A percentile compares a stretch with the other conserved stretches of the same genome.
These are phyloP conservation scores for Plasmodium falciparum DNA, from an alignment of 169 alveolate species.

Conservation along the genomic window DNA sequence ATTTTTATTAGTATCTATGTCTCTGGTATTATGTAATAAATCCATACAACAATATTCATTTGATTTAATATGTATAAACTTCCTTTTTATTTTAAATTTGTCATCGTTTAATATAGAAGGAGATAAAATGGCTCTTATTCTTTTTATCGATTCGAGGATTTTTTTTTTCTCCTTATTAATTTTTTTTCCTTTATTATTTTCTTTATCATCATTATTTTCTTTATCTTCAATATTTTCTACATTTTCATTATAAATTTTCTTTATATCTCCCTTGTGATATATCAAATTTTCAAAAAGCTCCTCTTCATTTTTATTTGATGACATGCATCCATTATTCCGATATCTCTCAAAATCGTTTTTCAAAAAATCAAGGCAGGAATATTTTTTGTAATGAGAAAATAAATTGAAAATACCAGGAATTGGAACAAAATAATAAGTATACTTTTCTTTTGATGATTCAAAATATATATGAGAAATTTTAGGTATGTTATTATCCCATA, in stretches of 20 bases:
- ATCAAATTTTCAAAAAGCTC: not conserved
- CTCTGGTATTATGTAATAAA: not conserved
- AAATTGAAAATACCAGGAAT: conserved; percentile 21
- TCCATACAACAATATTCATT: conserved; percentile 39
- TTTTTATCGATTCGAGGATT: too few species aligned
- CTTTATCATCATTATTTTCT: not conserved
- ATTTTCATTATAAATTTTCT: not conserved
- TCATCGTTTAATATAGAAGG: too few species aligned
- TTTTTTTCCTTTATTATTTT: not conserved
- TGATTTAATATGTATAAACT: not conserved
- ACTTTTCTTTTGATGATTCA: conserved; percentile 23
- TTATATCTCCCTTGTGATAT: not conserved
- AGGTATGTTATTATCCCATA: not conserved
- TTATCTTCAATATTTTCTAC: not conserved
- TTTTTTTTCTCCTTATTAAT: too few species aligned
- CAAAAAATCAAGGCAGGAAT: not conserved
- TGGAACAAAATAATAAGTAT: conserved; percentile 25
- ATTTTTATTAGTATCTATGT: not conserved
- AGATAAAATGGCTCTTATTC: too few species aligned
- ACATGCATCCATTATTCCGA: not conserved
- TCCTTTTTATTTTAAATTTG: not conserved
- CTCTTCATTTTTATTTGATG: not conserved
- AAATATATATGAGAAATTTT: conserved; percentile 16
- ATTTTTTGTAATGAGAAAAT: conserved; percentile 24
- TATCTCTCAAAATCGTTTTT: not conserved